Evolutionary conservation across 2,329 filamentous ascomycete genomes (phyloP), one percentile per base, ranked within the genome.

Genomic region (Aspergillus felis): DNA sequence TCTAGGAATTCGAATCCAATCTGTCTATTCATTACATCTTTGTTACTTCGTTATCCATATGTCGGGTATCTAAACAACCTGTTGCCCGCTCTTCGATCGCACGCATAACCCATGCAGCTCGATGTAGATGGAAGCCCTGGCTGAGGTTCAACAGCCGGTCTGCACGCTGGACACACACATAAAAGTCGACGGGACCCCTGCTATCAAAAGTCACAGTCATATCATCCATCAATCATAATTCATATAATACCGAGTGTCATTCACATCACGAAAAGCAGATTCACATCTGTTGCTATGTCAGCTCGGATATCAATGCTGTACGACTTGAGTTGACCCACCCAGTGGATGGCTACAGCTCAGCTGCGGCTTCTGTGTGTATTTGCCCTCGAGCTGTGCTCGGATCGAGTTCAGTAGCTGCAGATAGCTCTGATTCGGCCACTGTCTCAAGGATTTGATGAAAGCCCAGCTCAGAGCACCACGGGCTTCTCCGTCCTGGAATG

Each of bases 381-480:
- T 93, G 22, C 86, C 87, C 65, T 90, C 82, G 54, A 99, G 81
- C 70, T 97, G 87, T 58, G 95, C 91, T 55, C 94, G 89, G 68
- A 99, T 92, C 74, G 87, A 94, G 80, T 97, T 97, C 63, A 99
- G 83, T 53, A 99, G 81, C 79, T 96, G 87, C 55, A 97, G 87
- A 70, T 99, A 99, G 77, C 89, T 96, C 79, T 97, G 93, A 69
- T 96, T 87, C 0, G 91, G 91, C 71, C 94, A 93, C 77, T 92
- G 90, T 81, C 89, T 91, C 70, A 97, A 82, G 1, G 92, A 87
- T 6, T 85, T 87, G 72, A 97, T 93, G 74, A 99, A 99, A 1
- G 94, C 94, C 86, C 90, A 97, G 12, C 91, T 96, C 90, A 99
- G 94, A 71, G 94, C 94, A 52, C 94, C 94, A 0, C 93, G 97